Conservation (phyloP, 139 green algal genomes). For the Coelastrella sp. region DNA sequence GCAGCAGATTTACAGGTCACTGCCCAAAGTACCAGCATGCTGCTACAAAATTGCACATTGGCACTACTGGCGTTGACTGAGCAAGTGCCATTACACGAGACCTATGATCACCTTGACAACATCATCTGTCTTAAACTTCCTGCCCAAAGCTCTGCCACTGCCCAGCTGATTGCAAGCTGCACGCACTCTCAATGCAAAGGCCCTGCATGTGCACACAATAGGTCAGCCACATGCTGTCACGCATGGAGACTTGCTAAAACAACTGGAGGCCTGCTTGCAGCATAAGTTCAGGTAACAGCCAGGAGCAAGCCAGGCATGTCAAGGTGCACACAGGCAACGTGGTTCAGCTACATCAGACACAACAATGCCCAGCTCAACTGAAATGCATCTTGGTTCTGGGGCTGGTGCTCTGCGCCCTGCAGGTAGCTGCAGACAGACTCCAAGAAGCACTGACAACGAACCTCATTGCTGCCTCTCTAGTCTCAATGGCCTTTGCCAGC, state of each 20-base stretch:
- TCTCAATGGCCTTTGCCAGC: constrained; percentile 60
- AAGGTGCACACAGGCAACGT: too few relatives aligned
- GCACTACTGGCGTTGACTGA: background rate
- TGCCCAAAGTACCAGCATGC: too few relatives aligned
- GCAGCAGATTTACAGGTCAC: too few relatives aligned
- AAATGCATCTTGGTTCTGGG: too few relatives aligned
- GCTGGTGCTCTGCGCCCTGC: too few relatives aligned
- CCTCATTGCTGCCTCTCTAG: constrained; percentile 63
- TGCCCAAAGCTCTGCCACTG: constrained; percentile 35
- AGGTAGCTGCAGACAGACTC: too few relatives aligned
- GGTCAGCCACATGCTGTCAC: background rate
- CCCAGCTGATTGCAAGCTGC: constrained; percentile 51
- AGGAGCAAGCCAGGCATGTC: too few relatives aligned
- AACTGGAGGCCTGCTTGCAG: too few relatives aligned
- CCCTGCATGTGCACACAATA: constrained; percentile 4
- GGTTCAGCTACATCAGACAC: too few relatives aligned
- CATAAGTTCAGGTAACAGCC: too few relatives aligned
- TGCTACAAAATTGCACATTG: background rate
- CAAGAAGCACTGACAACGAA: background rate
- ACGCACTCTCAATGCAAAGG: constrained; percentile 60
- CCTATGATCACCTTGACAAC: constrained; percentile 57
- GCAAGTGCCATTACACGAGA: background rate
- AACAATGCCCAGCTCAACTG: too few relatives aligned
- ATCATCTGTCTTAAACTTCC: constrained; percentile 64
- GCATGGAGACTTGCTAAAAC: background rate